These are phyloP conservation scores for Phanerochaete sordida DNA, from an alignment of 768 basidiomycete species.

Conservation along the genomic window DNA sequence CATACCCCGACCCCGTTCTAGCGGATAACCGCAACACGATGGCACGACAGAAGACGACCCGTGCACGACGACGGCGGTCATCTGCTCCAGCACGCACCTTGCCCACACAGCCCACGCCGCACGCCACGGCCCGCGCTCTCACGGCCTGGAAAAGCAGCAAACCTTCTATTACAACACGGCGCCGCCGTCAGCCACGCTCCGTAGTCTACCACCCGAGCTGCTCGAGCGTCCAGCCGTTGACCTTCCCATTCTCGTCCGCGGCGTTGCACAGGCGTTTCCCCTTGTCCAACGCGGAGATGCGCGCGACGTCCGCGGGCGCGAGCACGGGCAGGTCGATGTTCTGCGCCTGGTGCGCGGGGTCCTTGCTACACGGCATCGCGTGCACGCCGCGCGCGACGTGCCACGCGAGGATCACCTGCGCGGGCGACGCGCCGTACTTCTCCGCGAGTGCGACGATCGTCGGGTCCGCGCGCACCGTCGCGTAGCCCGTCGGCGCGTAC, in stretches of 20 bases:
- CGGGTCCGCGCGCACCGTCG: conserved; percentile 43
- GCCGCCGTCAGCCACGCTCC: no score
- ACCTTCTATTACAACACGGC: no score
- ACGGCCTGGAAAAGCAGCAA: no score
- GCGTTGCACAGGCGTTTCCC: conserved; percentile 31
- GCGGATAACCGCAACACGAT: no score
- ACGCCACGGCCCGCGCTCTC: no score
- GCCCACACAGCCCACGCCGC: no score
- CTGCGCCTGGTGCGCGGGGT: conserved; percentile 45
- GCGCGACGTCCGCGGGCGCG: conserved; percentile 29
- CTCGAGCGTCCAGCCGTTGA: conserved; percentile 35
- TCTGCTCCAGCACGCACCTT: no score
- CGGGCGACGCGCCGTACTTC: conserved; percentile 43
- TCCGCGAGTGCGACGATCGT: conserved; percentile 40
- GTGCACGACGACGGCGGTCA: no score
- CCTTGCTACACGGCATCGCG: conserved; percentile 45
- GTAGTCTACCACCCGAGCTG: conserved; percentile 35
- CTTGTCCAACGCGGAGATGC: conserved; percentile 30
- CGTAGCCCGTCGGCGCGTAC: conserved; percentile 45
- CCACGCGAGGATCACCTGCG: conserved; percentile 51
- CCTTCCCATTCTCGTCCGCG: conserved; percentile 25
- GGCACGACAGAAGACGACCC: no score
- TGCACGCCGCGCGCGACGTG: conserved; percentile 43
- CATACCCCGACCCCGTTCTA: not conserved
- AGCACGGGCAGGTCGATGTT: conserved; percentile 39